A percentile compares a stretch with the other conserved stretches of the same genome.
These are phyloP conservation scores for Euphorbia pulcherrima DNA, from an alignment of 345 rosid species.

Conservation along the genomic window DNA sequence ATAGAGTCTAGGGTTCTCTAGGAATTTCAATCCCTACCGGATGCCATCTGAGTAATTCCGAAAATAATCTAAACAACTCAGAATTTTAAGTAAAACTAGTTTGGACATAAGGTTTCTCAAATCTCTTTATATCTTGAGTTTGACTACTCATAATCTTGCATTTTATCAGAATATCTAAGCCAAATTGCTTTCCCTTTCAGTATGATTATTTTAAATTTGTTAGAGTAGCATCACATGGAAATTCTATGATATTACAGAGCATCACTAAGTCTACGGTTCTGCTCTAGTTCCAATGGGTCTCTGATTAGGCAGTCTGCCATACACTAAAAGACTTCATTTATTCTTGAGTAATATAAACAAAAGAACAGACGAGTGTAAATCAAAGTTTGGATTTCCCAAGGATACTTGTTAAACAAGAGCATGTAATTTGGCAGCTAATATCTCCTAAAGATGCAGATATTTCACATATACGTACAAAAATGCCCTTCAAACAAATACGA, in stretches of 20 bases:
- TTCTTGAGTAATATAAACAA: background rate
- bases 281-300: background rate
- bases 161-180: background rate
- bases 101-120: background rate
- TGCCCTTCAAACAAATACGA: background rate
- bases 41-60: background rate
- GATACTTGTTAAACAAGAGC: background rate
- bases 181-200: background rate
- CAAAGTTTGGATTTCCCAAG: background rate
- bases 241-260: background rate
- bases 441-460: background rate
- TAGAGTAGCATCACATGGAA: too few relatives aligned
- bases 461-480: background rate
- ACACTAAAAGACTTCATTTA: background rate
- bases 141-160: background rate
- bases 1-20: background rate
- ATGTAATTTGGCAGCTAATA: background rate
- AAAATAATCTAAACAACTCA: background rate
- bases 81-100: too few relatives aligned
- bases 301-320: background rate
- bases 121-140: background rate
- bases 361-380: background rate
- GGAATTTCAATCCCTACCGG: background rate
- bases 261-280: background rate
- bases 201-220: background rate